These are phyloP conservation scores for Schizonepeta tenuifolia DNA, from an alignment of 257 asterid species.

Conservation along the genomic window DNA sequence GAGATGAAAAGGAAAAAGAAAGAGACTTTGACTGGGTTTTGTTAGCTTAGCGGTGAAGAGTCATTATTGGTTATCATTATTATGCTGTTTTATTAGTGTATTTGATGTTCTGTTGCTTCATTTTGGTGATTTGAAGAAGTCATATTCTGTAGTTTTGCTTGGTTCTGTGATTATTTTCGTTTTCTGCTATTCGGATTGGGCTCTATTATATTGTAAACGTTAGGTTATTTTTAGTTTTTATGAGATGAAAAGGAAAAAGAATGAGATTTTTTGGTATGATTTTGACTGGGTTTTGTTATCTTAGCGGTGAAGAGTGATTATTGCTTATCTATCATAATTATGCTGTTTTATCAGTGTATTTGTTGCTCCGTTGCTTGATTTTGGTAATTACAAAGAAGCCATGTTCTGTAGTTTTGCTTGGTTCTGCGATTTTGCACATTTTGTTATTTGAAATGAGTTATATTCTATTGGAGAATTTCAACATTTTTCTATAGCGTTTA, in stretches of 20 bases:
- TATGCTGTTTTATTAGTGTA: background rate
- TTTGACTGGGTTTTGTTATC: no score
- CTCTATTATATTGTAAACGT: background rate
- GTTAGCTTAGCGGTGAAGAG: slow-evolving; percentile 8
- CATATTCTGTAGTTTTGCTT: background rate
- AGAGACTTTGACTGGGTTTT: background rate
- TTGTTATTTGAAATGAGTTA: no score
- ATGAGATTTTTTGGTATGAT: background rate
- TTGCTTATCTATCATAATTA: background rate
- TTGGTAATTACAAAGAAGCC: slow-evolving; percentile 5
- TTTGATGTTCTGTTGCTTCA: background rate
- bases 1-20: background rate
- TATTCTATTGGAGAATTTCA: background rate
- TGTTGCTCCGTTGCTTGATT: background rate
- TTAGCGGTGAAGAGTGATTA: background rate
- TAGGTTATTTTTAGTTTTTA: background rate
- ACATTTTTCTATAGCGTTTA: background rate
- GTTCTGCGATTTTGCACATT: background rate
- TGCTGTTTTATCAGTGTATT: background rate
- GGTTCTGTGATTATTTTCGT: background rate
- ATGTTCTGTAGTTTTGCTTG: background rate
- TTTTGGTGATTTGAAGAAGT: slow-evolving; percentile 10
- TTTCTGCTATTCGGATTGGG: background rate
- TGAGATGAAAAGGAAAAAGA: background rate
- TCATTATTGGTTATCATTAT: background rate